Evolutionary conservation across 768 basidiomycete genomes (phyloP).

Genomic region (Tricholoma sp.): DNA sequence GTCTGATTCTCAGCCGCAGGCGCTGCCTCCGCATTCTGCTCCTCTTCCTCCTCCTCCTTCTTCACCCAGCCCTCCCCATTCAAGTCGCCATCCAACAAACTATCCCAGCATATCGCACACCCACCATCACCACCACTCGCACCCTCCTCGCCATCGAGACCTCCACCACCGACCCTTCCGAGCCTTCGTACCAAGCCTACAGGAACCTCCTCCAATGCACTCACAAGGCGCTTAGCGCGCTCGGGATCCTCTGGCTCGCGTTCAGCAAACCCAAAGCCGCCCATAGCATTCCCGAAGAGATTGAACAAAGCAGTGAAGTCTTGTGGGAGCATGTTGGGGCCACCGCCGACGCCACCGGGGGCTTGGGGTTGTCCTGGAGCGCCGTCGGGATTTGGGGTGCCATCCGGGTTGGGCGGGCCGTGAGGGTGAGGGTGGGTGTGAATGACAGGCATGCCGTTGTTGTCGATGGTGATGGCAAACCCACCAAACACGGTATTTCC

Average conservation of each 20-base stretch:
- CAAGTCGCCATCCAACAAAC: constrained; percentile 46
- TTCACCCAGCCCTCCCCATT: constrained; percentile 15
- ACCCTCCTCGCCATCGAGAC: constrained; percentile 21
- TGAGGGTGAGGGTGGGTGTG: constrained; percentile 1
- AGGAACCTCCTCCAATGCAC: constrained; percentile 63
- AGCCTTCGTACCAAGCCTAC: constrained; percentile 61
- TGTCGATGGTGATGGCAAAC: constrained; percentile 18
- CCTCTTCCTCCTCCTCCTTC: constrained; percentile 17
- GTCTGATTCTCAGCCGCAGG: constrained; percentile 1
- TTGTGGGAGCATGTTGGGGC: not conserved
- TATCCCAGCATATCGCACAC: constrained; percentile 79
- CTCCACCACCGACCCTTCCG: constrained; percentile 43
- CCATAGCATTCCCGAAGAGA: constrained; percentile 13
- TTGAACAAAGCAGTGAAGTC: constrained; percentile 15
- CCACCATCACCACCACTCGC: constrained; percentile 34
- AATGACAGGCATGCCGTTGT: constrained; percentile 12
- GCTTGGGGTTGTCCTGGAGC: not conserved
- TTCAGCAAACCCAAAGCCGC: constrained; percentile 23
- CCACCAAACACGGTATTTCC: constrained; percentile 7
- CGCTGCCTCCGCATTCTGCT: constrained; percentile 4
- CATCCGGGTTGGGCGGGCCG: not conserved
- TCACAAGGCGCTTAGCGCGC: constrained; percentile 57
- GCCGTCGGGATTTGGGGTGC: not conserved
- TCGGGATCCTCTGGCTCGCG: constrained; percentile 56
- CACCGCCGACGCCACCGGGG: not conserved